A percentile compares a stretch with the other conserved stretches of the same genome.
Conservation (phyloP, 2,329 filamentous ascomycete genomes). For the Knufia fluminis region DNA sequence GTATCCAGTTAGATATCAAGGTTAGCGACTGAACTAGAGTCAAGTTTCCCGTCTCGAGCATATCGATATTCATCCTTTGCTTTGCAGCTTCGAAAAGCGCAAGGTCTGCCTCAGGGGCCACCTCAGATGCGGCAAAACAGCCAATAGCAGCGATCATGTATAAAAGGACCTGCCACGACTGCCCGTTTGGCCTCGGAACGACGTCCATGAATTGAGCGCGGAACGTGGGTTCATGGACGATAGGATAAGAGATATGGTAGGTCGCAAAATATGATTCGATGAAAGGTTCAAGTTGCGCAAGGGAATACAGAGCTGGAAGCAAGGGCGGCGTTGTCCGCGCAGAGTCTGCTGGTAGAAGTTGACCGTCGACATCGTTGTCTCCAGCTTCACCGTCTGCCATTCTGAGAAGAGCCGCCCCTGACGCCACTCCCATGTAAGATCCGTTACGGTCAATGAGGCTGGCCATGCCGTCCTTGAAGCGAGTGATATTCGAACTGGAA, state of each 20-base stretch:
- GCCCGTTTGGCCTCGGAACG: constrained; percentile 14
- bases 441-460: constrained; percentile 16
- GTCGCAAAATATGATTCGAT: constrained; percentile 24
- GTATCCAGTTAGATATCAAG: constrained; percentile 39
- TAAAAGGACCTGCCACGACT: constrained; percentile 23
- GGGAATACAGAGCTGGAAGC: constrained; percentile 1
- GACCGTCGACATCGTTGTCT: not conserved
- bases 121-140: constrained; percentile 16
- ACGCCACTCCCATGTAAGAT: constrained; percentile 12
- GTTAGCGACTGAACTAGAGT: constrained; percentile 27
- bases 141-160: constrained; percentile 25
- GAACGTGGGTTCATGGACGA: constrained; percentile 26
- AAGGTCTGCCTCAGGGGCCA: constrained; percentile 13
- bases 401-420: constrained; percentile 10
- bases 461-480: constrained; percentile 40
- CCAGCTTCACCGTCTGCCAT: constrained; percentile 6
- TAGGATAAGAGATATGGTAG: constrained; percentile 24
- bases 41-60: constrained; percentile 27
- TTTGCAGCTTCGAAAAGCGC: constrained; percentile 17
- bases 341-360: not conserved
- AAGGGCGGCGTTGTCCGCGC: constrained; percentile 2
- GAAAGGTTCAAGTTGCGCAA: constrained; percentile 14
- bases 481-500: constrained; percentile 41
- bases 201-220: constrained; percentile 16
- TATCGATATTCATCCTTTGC: constrained; percentile 23